These are phyloP conservation scores for Cystobasidium pallidum DNA, from an alignment of 1,284 basidiomycete genomes.

Conservation along the genomic window DNA sequence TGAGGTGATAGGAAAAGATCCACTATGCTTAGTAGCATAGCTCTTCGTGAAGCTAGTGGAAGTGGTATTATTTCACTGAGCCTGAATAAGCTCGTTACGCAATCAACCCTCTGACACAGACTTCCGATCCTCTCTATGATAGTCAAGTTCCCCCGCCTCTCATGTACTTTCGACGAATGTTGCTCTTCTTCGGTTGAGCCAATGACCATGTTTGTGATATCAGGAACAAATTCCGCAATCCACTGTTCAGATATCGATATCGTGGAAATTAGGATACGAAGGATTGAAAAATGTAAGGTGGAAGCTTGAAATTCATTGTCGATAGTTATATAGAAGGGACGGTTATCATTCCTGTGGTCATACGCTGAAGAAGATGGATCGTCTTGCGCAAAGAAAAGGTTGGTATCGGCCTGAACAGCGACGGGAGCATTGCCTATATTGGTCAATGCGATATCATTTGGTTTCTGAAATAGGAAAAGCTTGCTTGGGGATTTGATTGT, in stretches of 20 bases:
- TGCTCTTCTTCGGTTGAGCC: background rate
- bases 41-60: conserved; percentile 3
- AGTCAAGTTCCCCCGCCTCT: background rate
- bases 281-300: conserved; percentile 3
- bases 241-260: conserved; percentile 3
- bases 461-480: background rate
- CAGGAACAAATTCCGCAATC: conserved; percentile 7
- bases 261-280: background rate
- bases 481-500: background rate
- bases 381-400: conserved; percentile 6
- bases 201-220: conserved; percentile 12
- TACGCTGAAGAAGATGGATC: background rate
- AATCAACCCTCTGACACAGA: background rate
- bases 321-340: conserved; percentile 20
- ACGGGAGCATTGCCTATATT: background rate
- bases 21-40: background rate
- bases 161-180: background rate
- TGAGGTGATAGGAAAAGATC: conserved; percentile 1
- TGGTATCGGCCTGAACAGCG: background rate
- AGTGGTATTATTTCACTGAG: conserved; percentile 8
- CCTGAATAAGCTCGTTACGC: background rate
- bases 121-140: background rate
- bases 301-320: conserved; percentile 1
- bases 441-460: background rate
- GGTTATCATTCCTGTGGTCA: background rate